Conservation (phyloP, 2,329 filamentous ascomycete genomes). For the Aphanocladium album region DNA sequence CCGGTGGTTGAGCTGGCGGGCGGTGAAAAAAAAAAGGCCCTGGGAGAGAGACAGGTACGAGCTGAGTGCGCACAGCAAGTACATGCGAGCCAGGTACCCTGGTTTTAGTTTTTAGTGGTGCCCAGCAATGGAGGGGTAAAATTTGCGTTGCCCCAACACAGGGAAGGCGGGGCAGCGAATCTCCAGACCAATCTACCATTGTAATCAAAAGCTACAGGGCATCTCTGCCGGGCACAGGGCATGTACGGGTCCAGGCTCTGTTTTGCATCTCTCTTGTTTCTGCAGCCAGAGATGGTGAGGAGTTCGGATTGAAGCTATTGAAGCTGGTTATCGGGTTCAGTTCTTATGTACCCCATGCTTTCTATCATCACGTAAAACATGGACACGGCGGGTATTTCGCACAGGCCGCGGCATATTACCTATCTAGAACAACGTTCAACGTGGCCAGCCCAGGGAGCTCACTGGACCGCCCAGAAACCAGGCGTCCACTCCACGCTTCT, state of each 20-base stretch:
- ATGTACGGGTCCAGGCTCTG: not conserved
- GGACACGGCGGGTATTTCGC: not conserved
- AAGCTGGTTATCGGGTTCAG: too few relatives aligned
- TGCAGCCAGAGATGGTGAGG: not conserved
- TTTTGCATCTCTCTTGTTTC: too few relatives aligned
- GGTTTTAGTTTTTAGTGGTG: not conserved
- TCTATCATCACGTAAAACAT: not conserved
- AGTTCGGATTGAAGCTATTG: too few relatives aligned
- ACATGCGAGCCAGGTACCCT: not conserved
- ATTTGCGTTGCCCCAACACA: slow-evolving; percentile 6
- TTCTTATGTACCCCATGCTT: too few relatives aligned
- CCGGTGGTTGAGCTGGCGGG: slow-evolving; percentile 4
- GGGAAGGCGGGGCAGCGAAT: not conserved
- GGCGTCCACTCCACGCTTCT: not conserved
- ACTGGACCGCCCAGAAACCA: not conserved
- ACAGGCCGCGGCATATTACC: not conserved
- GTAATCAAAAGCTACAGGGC: not conserved
- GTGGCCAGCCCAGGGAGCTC: not conserved
- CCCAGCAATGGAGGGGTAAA: slow-evolving; percentile 5
- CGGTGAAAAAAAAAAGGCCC: slow-evolving; percentile 1
- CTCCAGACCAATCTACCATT: not conserved
- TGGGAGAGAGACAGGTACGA: not conserved
- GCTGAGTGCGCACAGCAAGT: not conserved
- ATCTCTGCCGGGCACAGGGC: not conserved
- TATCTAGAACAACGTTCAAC: not conserved